Conservation (phyloP, 202 grass and related monocot genomes). For the Zoysia matrella region DNA sequence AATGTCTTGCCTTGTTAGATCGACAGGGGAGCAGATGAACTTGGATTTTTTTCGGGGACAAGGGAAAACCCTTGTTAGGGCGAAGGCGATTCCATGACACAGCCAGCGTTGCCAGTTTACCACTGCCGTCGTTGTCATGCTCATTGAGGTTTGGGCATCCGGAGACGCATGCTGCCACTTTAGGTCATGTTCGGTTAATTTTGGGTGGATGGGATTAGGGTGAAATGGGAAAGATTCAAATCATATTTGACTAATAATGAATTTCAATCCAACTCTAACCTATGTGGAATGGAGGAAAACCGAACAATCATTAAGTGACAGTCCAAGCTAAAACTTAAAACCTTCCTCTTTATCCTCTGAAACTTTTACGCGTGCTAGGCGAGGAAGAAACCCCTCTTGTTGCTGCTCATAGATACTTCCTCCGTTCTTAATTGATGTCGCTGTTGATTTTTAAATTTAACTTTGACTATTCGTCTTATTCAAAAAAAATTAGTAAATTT, state of each 20-base stretch:
- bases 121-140: not conserved
- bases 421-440: too few relatives aligned
- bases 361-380: not conserved
- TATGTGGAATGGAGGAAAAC: too few relatives aligned
- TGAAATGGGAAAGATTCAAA: too few relatives aligned
- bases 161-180: not conserved
- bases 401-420: too few relatives aligned
- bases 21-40: not conserved
- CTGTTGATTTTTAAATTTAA: too few relatives aligned
- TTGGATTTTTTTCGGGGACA: not conserved
- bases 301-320: not conserved
- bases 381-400: not conserved
- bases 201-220: too few relatives aligned
- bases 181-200: too few relatives aligned
- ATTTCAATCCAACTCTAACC: too few relatives aligned
- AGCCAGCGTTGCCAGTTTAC: not conserved
- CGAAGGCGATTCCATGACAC: not conserved
- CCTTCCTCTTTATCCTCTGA: not conserved
- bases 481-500: too few relatives aligned
- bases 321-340: not conserved
- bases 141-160: not conserved
- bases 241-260: too few relatives aligned
- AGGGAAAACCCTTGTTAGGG: not conserved
- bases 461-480: too few relatives aligned
- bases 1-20: not conserved